phyloP scores from a whole-genome alignment of 306 rosid species.

The Fragaria vesca region DNA sequence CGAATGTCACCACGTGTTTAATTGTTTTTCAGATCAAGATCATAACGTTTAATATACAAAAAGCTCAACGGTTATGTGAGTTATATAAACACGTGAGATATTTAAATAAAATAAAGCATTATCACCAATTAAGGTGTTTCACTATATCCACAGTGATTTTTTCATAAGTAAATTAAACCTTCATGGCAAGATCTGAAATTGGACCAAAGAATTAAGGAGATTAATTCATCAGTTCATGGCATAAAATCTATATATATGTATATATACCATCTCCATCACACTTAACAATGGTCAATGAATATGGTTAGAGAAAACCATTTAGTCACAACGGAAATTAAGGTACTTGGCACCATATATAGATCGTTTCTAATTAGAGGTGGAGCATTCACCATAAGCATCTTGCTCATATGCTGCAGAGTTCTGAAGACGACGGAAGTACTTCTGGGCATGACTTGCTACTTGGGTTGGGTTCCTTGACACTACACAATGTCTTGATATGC shows the following conservation, averaged over 20 bases:
- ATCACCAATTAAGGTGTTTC: neutral
- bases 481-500: slow-evolving; percentile 14
- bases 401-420: neutral
- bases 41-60: too few relatives aligned
- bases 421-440: neutral
- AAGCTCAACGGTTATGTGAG: too few relatives aligned
- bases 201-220: neutral
- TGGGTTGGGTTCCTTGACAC: slow-evolving; percentile 12
- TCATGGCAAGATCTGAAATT: neutral
- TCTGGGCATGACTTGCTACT: slow-evolving; percentile 19
- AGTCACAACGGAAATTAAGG: neutral
- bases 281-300: neutral
- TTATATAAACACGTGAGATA: neutral
- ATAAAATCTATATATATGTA: neutral
- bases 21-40: too few relatives aligned
- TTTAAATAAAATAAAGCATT: neutral
- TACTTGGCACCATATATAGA: neutral
- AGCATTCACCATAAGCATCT: neutral
- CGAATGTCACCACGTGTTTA: too few relatives aligned
- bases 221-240: neutral
- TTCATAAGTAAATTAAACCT: neutral
- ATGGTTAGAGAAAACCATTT: neutral
- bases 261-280: neutral
- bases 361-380: neutral
- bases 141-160: neutral